phyloP scores from a whole-genome alignment of 2,329 filamentous ascomycete genomes.

The Thelonectria discophora region DNA sequence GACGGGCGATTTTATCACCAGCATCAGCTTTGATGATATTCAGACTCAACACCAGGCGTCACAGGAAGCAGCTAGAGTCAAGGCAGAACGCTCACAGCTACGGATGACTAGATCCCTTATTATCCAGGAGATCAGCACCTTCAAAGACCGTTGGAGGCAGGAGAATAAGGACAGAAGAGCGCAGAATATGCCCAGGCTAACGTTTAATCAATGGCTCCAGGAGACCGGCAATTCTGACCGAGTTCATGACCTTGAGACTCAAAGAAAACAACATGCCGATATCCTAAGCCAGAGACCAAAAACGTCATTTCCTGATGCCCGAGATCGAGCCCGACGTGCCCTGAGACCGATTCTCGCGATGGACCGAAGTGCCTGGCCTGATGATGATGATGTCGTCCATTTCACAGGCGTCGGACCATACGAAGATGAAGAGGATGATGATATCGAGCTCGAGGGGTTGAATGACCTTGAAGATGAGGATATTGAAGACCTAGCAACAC shows the following conservation, averaged over 20 bases:
- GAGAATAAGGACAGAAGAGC: background rate
- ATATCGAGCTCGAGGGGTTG: background rate
- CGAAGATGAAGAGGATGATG: background rate
- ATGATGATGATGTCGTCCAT: background rate
- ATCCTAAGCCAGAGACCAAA: background rate
- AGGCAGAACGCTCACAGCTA: slow-evolving; percentile 1
- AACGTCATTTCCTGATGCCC: background rate
- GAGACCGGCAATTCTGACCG: background rate
- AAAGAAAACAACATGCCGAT: slow-evolving; percentile 2
- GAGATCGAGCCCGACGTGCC: background rate
- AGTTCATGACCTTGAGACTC: background rate
- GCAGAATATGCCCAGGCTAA: background rate
- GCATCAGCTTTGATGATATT: background rate
- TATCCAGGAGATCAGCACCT: background rate
- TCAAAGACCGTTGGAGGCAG: slow-evolving; percentile 1
- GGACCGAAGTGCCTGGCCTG: slow-evolving; percentile 1
- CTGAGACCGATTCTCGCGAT: too few relatives aligned
- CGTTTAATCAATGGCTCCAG: slow-evolving; percentile 5
- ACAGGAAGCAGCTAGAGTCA: background rate
- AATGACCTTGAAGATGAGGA: background rate
- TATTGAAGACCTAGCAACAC: background rate
- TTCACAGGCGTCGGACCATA: background rate
- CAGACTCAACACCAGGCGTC: slow-evolving; percentile 1
- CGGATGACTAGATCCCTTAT: background rate
- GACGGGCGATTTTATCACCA: slow-evolving; percentile 1